A percentile compares a stretch with the other conserved stretches of the same genome.
These are phyloP conservation scores for Phaeoacremonium minimum DNA, from an alignment of 2,329 filamentous ascomycete species.

Conservation along the genomic window DNA sequence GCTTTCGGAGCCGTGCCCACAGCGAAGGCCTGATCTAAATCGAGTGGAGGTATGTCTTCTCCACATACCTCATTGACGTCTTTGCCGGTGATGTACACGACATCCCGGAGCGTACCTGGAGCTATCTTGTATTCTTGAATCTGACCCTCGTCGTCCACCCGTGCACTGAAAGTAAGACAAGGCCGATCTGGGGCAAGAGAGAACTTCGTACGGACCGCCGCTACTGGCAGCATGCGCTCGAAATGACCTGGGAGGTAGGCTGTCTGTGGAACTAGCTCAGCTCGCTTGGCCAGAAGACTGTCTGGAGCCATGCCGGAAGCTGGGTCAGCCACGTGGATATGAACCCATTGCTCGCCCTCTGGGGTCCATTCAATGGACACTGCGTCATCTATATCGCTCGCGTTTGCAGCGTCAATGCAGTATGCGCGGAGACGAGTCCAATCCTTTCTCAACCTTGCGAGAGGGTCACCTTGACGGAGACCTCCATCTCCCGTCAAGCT, in stretches of 20 bases:
- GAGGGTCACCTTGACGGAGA: slow-evolving; percentile 35
- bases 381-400: slow-evolving; percentile 74
- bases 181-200: slow-evolving; percentile 49
- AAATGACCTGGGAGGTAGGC: slow-evolving; percentile 56
- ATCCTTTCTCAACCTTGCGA: slow-evolving; percentile 48
- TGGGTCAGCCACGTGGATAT: slow-evolving; percentile 75
- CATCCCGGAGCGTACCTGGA: slow-evolving; percentile 46
- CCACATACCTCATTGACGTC: slow-evolving; percentile 41
- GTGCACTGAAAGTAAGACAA: slow-evolving; percentile 59
- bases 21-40: slow-evolving; percentile 17
- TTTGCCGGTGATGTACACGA: slow-evolving; percentile 53
- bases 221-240: slow-evolving; percentile 47
- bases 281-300: slow-evolving; percentile 54
- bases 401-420: slow-evolving; percentile 65
- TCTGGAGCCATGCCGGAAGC: slow-evolving; percentile 62
- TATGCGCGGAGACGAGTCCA: slow-evolving; percentile 60
- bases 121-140: slow-evolving; percentile 51
- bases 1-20: slow-evolving; percentile 24
- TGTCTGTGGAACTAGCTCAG: slow-evolving; percentile 56
- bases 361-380: slow-evolving; percentile 63
- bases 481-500: slow-evolving; percentile 21
- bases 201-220: slow-evolving; percentile 36
- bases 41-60: slow-evolving; percentile 21
- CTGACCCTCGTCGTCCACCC: slow-evolving; percentile 46
- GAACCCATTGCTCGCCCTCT: slow-evolving; percentile 63